Percentiles rank a stretch among this genome's conserved stretches.
These are phyloP conservation scores for Aphanomyces cochlioides DNA, from an alignment of 352 stramenopile genomes.

Conservation along the genomic window DNA sequence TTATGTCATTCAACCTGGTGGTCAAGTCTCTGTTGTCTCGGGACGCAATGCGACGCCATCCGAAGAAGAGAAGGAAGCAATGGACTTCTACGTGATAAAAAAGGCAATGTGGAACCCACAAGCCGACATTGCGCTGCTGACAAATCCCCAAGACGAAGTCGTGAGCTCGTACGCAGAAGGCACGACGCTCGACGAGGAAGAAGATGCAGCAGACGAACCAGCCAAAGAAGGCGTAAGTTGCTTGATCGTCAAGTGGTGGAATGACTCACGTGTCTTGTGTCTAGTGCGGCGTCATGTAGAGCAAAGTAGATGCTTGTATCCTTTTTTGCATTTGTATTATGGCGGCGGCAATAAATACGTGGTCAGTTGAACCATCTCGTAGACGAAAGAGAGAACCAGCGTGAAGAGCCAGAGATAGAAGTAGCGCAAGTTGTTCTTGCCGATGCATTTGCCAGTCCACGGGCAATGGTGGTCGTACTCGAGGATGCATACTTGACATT, in stretches of 20 bases:
- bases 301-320: conserved; percentile 20
- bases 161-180: conserved; percentile 29
- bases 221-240: conserved; percentile 46
- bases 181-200: conserved; percentile 22
- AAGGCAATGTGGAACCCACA: conserved; percentile 73
- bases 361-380: conserved; percentile 84
- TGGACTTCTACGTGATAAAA: conserved; percentile 73
- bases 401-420: conserved; percentile 66
- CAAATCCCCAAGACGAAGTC: conserved; percentile 48
- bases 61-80: conserved; percentile 60
- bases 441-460: conserved; percentile 47
- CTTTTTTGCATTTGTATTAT: background rate
- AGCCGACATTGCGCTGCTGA: conserved; percentile 63
- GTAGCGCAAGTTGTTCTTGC: conserved; percentile 38
- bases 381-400: conserved; percentile 82
- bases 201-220: conserved; percentile 9
- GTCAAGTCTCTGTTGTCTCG: conserved; percentile 70
- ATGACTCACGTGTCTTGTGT: conserved; percentile 5
- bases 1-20: conserved; percentile 55
- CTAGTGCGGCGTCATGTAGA: conserved; percentile 47
- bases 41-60: conserved; percentile 39
- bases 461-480: conserved; percentile 61
- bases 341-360: conserved; percentile 69
- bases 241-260: background rate
- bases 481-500: conserved; percentile 84